Evolutionary conservation across 2,329 filamentous ascomycete genomes (phyloP).

Genomic region (Pyricularia pennisetigena): DNA sequence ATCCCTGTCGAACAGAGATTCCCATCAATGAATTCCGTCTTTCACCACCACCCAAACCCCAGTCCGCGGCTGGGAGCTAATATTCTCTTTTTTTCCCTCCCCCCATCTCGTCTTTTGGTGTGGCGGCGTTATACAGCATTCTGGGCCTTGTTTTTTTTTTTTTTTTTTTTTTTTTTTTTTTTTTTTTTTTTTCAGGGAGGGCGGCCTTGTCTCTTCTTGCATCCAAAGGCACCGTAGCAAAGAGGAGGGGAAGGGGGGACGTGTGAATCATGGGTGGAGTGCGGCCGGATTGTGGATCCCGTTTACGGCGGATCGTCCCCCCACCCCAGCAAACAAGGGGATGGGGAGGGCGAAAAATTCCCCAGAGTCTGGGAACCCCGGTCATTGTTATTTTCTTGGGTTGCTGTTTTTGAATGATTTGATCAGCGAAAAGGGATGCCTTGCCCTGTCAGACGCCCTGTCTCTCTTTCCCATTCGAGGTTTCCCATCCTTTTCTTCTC

Average conservation of each 20-base stretch:
- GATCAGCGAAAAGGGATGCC: neutral
- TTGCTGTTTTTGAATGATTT: neutral
- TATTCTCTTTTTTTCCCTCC: neutral
- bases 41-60: neutral
- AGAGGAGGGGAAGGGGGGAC: neutral
- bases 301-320: neutral
- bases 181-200: too few species aligned
- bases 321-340: too few species aligned
- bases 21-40: neutral
- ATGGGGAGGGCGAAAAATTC: neutral
- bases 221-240: too few species aligned
- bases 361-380: neutral
- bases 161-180: too few species aligned
- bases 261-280: neutral
- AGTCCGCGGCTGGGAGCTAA: neutral
- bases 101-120: neutral
- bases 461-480: neutral
- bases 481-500: neutral
- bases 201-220: too few species aligned
- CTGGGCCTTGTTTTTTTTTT: neutral
- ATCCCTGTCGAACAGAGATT: neutral
- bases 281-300: neutral
- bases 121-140: neutral
- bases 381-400: neutral
- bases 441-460: neutral